phyloP scores from a whole-genome alignment of 129 eudicot genomes.

The Smallanthus sonchifolius region DNA sequence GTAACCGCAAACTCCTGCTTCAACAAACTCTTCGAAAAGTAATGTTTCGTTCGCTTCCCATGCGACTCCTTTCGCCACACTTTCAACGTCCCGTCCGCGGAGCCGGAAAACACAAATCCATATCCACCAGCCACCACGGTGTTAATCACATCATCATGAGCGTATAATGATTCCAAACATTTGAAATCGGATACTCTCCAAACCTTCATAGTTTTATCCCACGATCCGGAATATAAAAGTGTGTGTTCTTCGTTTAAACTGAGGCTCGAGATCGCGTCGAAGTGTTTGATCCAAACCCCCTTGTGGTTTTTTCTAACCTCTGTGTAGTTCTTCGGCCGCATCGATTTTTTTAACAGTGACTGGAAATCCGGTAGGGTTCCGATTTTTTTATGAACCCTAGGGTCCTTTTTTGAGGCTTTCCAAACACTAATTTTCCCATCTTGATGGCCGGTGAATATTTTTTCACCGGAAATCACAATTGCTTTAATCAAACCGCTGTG shows the following conservation, averaged over 20 bases:
- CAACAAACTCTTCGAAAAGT: slow-evolving; percentile 48
- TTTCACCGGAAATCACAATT: slow-evolving; percentile 52
- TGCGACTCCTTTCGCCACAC: slow-evolving; percentile 64
- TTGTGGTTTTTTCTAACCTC: slow-evolving; percentile 33
- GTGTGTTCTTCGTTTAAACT: slow-evolving; percentile 58
- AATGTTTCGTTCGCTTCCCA: slow-evolving; percentile 61
- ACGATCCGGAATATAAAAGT: slow-evolving; percentile 61
- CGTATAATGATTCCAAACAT: slow-evolving; percentile 60
- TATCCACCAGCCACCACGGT: slow-evolving; percentile 60
- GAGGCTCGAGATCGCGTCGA: slow-evolving; percentile 61
- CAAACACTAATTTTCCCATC: slow-evolving; percentile 80
- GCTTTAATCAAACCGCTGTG: slow-evolving; percentile 76
- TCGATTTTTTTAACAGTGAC: slow-evolving; percentile 44
- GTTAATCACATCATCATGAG: slow-evolving; percentile 73
- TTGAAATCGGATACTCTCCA: slow-evolving; percentile 66
- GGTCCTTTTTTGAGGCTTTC: slow-evolving; percentile 50
- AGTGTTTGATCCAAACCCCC: slow-evolving; percentile 61
- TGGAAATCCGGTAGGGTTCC: slow-evolving; percentile 54
- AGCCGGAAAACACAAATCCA: slow-evolving; percentile 60
- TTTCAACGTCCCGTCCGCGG: slow-evolving; percentile 73
- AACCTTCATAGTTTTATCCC: slow-evolving; percentile 72
- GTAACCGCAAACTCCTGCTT: slow-evolving; percentile 78
- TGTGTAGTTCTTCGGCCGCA: slow-evolving; percentile 44
- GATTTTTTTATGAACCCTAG: slow-evolving; percentile 45
- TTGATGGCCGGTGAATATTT: slow-evolving; percentile 69